These are phyloP conservation scores for bread wheat (Triticum aestivum) DNA, from an alignment of 176 grass and related monocot species.

Conservation along the genomic window DNA sequence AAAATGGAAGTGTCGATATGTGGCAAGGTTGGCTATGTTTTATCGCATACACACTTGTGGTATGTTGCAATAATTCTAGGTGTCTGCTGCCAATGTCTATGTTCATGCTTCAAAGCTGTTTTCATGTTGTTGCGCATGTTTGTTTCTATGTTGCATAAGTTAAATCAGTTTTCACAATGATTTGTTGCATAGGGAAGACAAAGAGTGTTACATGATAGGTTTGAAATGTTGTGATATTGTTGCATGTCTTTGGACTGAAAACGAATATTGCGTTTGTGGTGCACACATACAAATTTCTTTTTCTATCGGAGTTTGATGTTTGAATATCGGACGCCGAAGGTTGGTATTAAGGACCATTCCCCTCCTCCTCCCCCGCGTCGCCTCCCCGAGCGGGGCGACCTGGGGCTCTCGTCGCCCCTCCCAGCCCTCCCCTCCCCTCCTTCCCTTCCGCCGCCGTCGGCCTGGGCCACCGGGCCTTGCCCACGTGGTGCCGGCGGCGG, in stretches of 20 bases:
- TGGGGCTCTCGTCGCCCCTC: too few relatives aligned
- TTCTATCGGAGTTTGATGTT: too few relatives aligned
- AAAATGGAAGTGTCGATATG: neutral
- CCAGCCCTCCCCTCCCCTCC: too few relatives aligned
- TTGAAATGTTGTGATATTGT: neutral
- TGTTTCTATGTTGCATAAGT: neutral
- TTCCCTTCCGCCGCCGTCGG: too few relatives aligned
- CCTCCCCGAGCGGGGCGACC: too few relatives aligned
- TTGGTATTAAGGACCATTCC: too few relatives aligned
- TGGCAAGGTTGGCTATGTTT: neutral
- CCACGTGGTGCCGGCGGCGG: too few relatives aligned
- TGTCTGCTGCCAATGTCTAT: neutral
- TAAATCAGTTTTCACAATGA: neutral
- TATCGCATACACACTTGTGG: neutral
- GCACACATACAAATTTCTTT: too few relatives aligned
- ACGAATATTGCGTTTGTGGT: neutral
- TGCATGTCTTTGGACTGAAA: neutral
- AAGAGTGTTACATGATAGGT: neutral
- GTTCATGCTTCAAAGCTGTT: neutral
- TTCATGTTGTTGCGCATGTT: neutral
- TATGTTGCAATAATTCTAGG: neutral
- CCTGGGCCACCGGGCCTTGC: too few relatives aligned
- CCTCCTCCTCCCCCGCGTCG: too few relatives aligned
- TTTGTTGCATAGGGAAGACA: neutral
- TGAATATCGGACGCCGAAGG: too few relatives aligned